Conservation (phyloP, 108 stramenopile species). For the Stephanodiscus minutulus region DNA sequence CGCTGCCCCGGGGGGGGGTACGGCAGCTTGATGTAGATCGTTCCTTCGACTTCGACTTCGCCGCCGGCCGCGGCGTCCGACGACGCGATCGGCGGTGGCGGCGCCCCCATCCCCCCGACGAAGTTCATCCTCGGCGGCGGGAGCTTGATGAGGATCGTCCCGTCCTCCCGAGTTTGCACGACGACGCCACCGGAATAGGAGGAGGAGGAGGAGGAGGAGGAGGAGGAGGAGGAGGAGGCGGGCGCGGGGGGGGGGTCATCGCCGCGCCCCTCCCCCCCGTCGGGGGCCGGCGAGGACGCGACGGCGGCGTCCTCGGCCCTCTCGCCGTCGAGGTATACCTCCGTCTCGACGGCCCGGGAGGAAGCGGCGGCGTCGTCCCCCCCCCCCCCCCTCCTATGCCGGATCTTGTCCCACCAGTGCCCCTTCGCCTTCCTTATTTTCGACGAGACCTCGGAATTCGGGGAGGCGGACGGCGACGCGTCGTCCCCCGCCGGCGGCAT, state of each 20-base stretch:
- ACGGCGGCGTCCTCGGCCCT: background rate
- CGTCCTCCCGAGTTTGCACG: constrained; percentile 39
- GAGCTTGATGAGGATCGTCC: constrained; percentile 43
- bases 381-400: constrained; percentile 4
- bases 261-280: background rate
- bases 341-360: background rate
- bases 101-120: constrained; percentile 1
- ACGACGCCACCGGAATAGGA: constrained; percentile 13
- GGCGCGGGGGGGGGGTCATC: background rate
- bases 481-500: background rate
- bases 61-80: background rate
- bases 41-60: constrained; percentile 20
- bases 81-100: background rate
- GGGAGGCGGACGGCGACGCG: background rate
- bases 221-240: background rate
- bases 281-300: background rate
- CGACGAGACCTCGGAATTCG: constrained; percentile 6
- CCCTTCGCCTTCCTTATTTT: constrained; percentile 41
- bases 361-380: background rate
- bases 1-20: background rate
- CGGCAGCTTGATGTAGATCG: constrained; percentile 43
- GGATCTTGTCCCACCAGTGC: constrained; percentile 18
- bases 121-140: constrained; percentile 42
- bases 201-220: background rate
- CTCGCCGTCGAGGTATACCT: constrained; percentile 24